Evolutionary conservation across 2,329 filamentous ascomycete species (phyloP).

Genomic region (Verticillium tricorpus): DNA sequence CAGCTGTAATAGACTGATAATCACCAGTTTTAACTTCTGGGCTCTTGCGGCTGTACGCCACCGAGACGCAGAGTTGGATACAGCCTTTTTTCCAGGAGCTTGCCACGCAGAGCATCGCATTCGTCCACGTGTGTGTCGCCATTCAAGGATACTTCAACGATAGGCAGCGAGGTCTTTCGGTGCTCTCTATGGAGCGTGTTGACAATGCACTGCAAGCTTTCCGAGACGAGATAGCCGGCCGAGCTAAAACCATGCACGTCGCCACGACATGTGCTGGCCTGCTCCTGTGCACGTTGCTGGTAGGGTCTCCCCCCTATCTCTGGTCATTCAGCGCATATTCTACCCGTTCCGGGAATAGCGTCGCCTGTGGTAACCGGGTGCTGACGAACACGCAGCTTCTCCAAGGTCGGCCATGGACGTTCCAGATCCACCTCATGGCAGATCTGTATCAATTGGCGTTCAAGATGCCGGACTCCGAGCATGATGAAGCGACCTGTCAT

Average conservation of each 20-base stretch:
- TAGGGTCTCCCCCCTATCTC: not conserved
- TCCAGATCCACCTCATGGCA: conserved; percentile 10
- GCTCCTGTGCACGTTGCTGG: conserved; percentile 9
- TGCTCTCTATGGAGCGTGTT: conserved; percentile 10
- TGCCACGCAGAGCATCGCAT: conserved; percentile 6
- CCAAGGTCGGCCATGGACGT: conserved; percentile 9
- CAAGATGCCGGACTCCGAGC: not conserved
- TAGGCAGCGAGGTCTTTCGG: conserved; percentile 4
- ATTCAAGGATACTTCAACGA: conserved; percentile 11
- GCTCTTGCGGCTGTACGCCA: conserved; percentile 8
- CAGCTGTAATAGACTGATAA: not conserved
- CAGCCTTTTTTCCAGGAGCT: conserved; percentile 8
- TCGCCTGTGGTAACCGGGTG: not conserved
- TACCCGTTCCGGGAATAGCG: not conserved
- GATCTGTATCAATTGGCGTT: conserved; percentile 8
- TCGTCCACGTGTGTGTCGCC: conserved; percentile 8
- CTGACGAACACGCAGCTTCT: conserved; percentile 4
- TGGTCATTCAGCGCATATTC: not conserved
- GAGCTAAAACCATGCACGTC: conserved; percentile 5
- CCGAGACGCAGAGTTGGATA: conserved; percentile 7
- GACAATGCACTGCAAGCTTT: conserved; percentile 11
- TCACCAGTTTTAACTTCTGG: conserved; percentile 7
- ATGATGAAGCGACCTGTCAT: conserved; percentile 5
- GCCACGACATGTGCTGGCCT: conserved; percentile 10
- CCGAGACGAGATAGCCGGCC: conserved; percentile 9